Base-by-base conservation (phyloP, 345 rosid species). In the Kernera saxatilis region DNA sequence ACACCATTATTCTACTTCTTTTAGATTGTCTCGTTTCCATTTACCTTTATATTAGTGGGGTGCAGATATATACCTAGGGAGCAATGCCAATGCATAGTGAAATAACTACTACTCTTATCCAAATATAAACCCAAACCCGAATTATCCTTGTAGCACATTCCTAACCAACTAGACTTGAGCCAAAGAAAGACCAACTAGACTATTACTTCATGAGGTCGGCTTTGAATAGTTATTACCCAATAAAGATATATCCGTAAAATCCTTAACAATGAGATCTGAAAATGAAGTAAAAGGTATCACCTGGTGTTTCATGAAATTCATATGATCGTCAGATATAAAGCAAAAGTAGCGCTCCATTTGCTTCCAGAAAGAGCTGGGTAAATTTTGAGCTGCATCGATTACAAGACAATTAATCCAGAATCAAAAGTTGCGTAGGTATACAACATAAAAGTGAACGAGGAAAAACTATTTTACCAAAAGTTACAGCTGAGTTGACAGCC, bases 261-360 rank as follows among this genome's bases (percentile, higher is more conserved):
- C 17, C 64, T 41, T 39, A 35, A 67, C 33, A 12, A 59, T 22
- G 27, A 40, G 33, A 67, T 33, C 36, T 10, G 51, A 61, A n/a
- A 36, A 32, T 66, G 23, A 39, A 71, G 56, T 35, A 44, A 66
- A 58, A 60, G 11, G 63, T 40, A 18, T 67, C 72, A 85, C 99
- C 97, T 84, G 91, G 74, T 85, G 86, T 77, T 87, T 85, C 80
- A 93, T 67, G 78, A 79, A 81, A 70, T 74, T 73, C 72, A 91
- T 78, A 75, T 86, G 91, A 62, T 71, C 78, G 62, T 94, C 89
- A 70, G 91, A 82, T 80, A 91, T 61, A 64, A 78, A 78, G 71
- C 93, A 81, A 75, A 91, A 86, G 67, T 79, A 79, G 27, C 77
- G 83, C 71, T 94, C 96, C 88, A 88, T 85, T 74, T 84, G 88